phyloP scores from a whole-genome alignment of 163 green algal genomes.

The Coccomyxa subellipsoidea region DNA sequence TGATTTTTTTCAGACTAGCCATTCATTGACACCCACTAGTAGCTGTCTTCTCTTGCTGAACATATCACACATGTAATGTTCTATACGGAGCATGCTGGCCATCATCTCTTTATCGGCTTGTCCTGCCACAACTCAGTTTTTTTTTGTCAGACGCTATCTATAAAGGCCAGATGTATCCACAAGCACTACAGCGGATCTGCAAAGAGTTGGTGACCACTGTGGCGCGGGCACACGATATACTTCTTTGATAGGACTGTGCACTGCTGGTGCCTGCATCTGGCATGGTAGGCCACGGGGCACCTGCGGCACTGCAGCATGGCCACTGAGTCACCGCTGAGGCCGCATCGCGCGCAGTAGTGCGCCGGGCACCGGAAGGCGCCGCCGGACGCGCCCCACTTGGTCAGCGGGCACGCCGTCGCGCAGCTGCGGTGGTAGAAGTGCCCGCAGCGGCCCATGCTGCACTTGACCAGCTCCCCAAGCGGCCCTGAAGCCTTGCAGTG shows the following conservation, averaged over 20 bases:
- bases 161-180: too few relatives aligned
- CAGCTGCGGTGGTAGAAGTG: conserved; percentile 34
- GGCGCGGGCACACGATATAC: conserved; percentile 27
- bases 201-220: too few relatives aligned
- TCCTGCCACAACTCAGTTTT: too few relatives aligned
- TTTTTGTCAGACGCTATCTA: too few relatives aligned
- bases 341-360: conserved; percentile 44
- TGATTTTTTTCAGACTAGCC: too few relatives aligned
- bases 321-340: conserved; percentile 31
- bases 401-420: conserved; percentile 13
- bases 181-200: too few relatives aligned
- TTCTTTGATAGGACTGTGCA: conserved; percentile 23
- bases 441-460: conserved; percentile 34
- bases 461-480: conserved; percentile 28
- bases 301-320: conserved; percentile 41
- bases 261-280: background rate
- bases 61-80: too few relatives aligned
- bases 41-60: too few relatives aligned
- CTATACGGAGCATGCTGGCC: too few relatives aligned
- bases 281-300: conserved; percentile 38
- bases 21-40: too few relatives aligned
- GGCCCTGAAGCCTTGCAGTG: conserved; percentile 18
- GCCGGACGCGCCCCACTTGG: background rate
- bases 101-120: too few relatives aligned
- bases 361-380: conserved; percentile 31